These are phyloP conservation scores for Phytopythium mirpurense DNA, from an alignment of 352 stramenopile genomes.

Conservation along the genomic window DNA sequence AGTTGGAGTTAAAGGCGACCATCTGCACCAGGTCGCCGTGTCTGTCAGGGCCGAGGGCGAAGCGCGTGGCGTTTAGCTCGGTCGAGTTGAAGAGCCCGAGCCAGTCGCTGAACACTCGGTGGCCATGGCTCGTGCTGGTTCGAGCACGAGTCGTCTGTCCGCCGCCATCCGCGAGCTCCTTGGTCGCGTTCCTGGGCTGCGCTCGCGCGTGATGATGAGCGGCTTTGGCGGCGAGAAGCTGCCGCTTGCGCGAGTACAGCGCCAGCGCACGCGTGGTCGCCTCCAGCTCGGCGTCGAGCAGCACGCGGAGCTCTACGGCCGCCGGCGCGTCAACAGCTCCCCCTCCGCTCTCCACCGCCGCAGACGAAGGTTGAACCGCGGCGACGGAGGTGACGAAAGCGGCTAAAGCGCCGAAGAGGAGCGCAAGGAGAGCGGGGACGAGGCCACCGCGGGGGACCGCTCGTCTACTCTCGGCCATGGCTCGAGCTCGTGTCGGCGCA, in stretches of 20 bases:
- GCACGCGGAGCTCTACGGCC: not conserved
- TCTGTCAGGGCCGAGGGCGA: not conserved
- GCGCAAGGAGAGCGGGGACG: not conserved
- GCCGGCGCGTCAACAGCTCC: not conserved
- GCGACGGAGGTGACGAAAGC: not conserved
- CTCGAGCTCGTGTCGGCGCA: too few species aligned
- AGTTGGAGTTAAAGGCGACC: slow-evolving; percentile 18
- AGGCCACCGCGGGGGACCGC: not conserved
- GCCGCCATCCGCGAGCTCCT: not conserved
- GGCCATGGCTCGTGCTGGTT: not conserved
- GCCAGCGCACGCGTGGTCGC: slow-evolving; percentile 13
- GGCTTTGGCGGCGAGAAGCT: slow-evolving; percentile 8
- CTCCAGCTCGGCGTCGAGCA: slow-evolving; percentile 5
- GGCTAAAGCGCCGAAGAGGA: not conserved
- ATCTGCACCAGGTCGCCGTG: slow-evolving; percentile 5
- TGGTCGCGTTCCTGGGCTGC: not conserved
- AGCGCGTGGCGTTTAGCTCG: not conserved
- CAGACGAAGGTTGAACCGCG: too few species aligned
- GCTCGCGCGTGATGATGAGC: not conserved
- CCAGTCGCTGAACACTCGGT: slow-evolving; percentile 22
- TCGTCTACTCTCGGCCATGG: not conserved
- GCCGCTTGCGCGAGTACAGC: slow-evolving; percentile 17
- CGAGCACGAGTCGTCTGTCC: not conserved
- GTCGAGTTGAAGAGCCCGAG: slow-evolving; percentile 13
- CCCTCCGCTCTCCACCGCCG: not conserved